phyloP scores from a whole-genome alignment of 1,284 basidiomycete species.

The Wolfiporia cocos region DNA sequence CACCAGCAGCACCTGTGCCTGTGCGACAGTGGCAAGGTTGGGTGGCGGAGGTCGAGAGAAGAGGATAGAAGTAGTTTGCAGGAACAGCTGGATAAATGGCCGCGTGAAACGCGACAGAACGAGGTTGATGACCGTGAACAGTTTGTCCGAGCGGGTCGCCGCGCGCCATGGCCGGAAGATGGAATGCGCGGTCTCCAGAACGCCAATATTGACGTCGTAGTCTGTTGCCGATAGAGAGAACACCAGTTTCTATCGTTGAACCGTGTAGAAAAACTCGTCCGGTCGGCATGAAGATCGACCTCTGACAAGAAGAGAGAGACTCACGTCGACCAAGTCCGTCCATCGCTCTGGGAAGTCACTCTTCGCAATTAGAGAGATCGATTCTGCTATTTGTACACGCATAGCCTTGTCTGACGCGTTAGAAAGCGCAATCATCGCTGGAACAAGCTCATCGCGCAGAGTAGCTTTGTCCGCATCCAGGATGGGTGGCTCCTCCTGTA shows the following conservation, averaged over 20 bases:
- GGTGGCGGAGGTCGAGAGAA: conserved; percentile 35
- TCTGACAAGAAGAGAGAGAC: conserved; percentile 4
- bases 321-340: conserved; percentile 62
- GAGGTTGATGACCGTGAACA: conserved; percentile 91
- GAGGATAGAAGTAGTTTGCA: conserved; percentile 52
- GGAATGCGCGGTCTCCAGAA: conserved; percentile 92
- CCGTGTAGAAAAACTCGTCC: not conserved
- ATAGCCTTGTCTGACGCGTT: conserved; percentile 58
- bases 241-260: conserved; percentile 69
- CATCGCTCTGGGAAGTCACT: conserved; percentile 85
- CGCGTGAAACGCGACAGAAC: conserved; percentile 82
- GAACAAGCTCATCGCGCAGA: conserved; percentile 68
- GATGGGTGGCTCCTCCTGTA: conserved; percentile 59
- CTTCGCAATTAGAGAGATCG: conserved; percentile 82
- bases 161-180: conserved; percentile 94
- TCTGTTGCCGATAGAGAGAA: conserved; percentile 71
- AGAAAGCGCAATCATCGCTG: conserved; percentile 78
- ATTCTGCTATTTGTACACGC: conserved; percentile 83
- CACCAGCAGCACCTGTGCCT: conserved; percentile 73
- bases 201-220: conserved; percentile 83
- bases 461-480: conserved; percentile 61
- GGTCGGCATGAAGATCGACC: no score
- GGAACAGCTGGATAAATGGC: conserved; percentile 83
- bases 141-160: conserved; percentile 80
- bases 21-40: conserved; percentile 51